Evolutionary conservation across 257 asterid species (phyloP), one percentile per base, ranked within the genome.

Genomic region (Solanum clarkiae): DNA sequence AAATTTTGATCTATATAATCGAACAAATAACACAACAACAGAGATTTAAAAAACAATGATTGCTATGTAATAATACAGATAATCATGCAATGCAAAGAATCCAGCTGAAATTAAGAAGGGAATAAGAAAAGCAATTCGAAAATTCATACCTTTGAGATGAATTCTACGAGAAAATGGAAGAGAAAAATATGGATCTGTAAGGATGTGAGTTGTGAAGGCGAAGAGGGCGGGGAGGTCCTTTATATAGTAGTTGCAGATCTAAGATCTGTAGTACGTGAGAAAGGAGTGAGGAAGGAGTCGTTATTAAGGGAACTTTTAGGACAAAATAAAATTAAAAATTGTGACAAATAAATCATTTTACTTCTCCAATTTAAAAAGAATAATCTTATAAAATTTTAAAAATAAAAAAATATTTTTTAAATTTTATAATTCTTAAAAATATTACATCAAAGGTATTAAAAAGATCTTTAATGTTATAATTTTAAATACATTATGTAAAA

Each of bases 241-340:
- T 86, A 75, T 86, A 90, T 87, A 86, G 87, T 86, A 18, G 83
- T 81, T 42, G 82, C 40, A 84, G 86, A 87, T 86, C 89, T 87
- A 69, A 79, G 89, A 88, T 87, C 88, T 83, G 45, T 10, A 75
- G 10, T 40, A 4, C 8, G 20, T 65, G 51, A 40, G 53, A 13
- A 11, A 7, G 47, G 82, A 26, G 82, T 51, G 82, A 49, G 13
- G 83, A 79, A 49, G 13, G 83, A 79, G 83, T 79, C 49, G 53
- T 79, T 79, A 79, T 53, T 2, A 79, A 79, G 83, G 45, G 12
- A 53, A 79, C 65, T 79, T 79, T 53, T 6, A 13, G 6, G 0
- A 26, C 17, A 70, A 70, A 70, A 40, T 70, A 40, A 70, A n/a
- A 40, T 40, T 17, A 51, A 77, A 74, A 12, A 47, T 0, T 3